Evolutionary conservation across 1,284 basidiomycete species (phyloP), one percentile per base, ranked within the genome.

Genomic region (Ustilago sp.): DNA sequence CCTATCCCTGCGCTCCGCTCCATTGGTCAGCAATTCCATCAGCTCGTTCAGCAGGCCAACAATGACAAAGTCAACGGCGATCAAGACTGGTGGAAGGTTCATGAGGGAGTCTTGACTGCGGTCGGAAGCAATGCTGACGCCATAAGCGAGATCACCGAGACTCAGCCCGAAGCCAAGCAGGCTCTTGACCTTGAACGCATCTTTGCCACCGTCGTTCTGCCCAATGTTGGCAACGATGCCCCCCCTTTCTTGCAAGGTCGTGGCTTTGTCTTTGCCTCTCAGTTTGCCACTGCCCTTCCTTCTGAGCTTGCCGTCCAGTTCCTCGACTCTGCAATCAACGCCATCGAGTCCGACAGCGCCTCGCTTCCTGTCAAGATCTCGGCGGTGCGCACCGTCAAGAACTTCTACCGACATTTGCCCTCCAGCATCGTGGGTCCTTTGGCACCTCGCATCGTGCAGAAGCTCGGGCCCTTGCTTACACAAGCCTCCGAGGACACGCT

Each of bases 181-280:
- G 56, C 68, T 1, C 67, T 97, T 58, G 91, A 96, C 82, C 89
- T 97, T 31, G 91, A 91, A 62, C 88, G 88, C 62, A 87, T 97
- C 43, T 91, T 98, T 59, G 88, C 90, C 23, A 90, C 91, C 71
- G 90, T 96, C 60, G 90, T 98, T 45, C 93, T 94, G 6, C 90
- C 91, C 17, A 88, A 94, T 51, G 88, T 98, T 23, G 88, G 87
- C 45, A 90, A 92, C 92, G 77, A 60, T 88, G 87, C 45, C 8
- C 34, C 58, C 59, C 93, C 94, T 0, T 98, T 98, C 89, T 87
- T 99, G 54, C 95, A 97, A 87, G 97, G 96, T 9, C 90, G 96
- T 63, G 93, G 92, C 2, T 97, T 98, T 74, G 93, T 98, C 45
- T 96, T 98, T 82, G 94, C 94, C 0, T 94, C 93, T 80, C 93